Percentiles rank a stretch among this genome's conserved stretches.
These are phyloP conservation scores for Lathyrus oleraceus DNA, from an alignment of 306 rosid species.

Conservation along the genomic window DNA sequence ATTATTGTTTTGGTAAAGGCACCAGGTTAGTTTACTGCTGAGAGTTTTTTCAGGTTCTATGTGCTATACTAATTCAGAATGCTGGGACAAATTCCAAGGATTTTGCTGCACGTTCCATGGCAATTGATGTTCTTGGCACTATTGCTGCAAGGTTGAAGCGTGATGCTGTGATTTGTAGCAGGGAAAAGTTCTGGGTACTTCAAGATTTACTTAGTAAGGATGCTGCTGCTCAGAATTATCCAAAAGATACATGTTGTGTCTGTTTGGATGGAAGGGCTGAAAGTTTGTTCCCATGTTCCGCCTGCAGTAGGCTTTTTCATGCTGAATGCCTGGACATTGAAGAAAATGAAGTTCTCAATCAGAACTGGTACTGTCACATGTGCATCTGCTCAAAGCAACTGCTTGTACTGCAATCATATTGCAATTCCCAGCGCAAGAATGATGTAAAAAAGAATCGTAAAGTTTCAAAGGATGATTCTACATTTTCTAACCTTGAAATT, in stretches of 20 bases:
- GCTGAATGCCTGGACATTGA: constrained; percentile 79
- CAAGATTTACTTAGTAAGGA: constrained; percentile 60
- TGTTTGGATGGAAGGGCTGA: constrained; percentile 73
- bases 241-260: constrained; percentile 71
- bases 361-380: constrained; percentile 79
- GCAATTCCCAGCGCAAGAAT: constrained; percentile 72
- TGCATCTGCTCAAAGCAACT: constrained; percentile 86
- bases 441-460: constrained; percentile 49
- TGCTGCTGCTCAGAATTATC: constrained; percentile 41
- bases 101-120: constrained; percentile 77
- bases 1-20: constrained; percentile 25
- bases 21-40: constrained; percentile 38
- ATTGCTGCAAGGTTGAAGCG: constrained; percentile 99
- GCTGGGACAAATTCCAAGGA: constrained; percentile 93
- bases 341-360: constrained; percentile 74
- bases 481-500: constrained; percentile 62
- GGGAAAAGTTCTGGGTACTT: constrained; percentile 78
- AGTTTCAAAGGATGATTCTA: constrained; percentile 47
- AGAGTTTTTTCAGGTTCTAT: constrained; percentile 77
- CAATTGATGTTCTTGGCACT: constrained; percentile 95
- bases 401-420: constrained; percentile 74
- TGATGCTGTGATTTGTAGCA: constrained; percentile 74
- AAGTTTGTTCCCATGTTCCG: constrained; percentile 57
- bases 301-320: constrained; percentile 85
- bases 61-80: constrained; percentile 87